phyloP scores from a whole-genome alignment of 75 land plant genomes.

The Ceratopteris richardii region DNA sequence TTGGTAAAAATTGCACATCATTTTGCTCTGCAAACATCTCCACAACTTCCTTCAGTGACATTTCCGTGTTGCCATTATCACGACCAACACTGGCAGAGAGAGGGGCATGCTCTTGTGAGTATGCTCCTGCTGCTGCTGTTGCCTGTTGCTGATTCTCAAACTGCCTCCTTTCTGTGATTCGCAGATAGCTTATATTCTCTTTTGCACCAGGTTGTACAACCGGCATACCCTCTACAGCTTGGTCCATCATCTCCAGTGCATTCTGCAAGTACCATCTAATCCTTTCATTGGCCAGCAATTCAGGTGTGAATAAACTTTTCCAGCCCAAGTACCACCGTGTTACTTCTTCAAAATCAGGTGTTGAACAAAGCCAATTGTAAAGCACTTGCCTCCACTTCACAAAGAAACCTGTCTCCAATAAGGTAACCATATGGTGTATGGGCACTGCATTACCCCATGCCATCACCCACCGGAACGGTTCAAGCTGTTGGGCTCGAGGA shows the following conservation, averaged over 20 bases:
- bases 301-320: constrained; percentile 67
- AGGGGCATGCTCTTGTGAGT: constrained; percentile 37
- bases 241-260: constrained; percentile 89
- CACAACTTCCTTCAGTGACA: constrained; percentile 80
- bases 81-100: constrained; percentile 7
- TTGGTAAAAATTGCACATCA: constrained; percentile 71
- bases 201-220: constrained; percentile 70
- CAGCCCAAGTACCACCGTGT: constrained; percentile 82
- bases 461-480: constrained; percentile 83
- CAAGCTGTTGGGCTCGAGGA: constrained; percentile 69
- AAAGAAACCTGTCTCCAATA: constrained; percentile 73
- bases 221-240: constrained; percentile 63
- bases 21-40: constrained; percentile 64
- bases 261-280: constrained; percentile 53
- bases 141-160: constrained; percentile 62
- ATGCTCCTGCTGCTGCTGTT: constrained; percentile 26
- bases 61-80: constrained; percentile 30
- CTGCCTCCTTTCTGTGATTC: constrained; percentile 66
- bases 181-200: constrained; percentile 78
- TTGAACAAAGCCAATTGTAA: constrained; percentile 78
- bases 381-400: constrained; percentile 90
- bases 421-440: constrained; percentile 65
- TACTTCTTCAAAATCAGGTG: constrained; percentile 81
- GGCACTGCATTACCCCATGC: constrained; percentile 80
- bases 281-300: constrained; percentile 74